Evolutionary conservation across 2,329 filamentous ascomycete species (phyloP).

Genomic region (Dryadomyces quercus-mongolicae): DNA sequence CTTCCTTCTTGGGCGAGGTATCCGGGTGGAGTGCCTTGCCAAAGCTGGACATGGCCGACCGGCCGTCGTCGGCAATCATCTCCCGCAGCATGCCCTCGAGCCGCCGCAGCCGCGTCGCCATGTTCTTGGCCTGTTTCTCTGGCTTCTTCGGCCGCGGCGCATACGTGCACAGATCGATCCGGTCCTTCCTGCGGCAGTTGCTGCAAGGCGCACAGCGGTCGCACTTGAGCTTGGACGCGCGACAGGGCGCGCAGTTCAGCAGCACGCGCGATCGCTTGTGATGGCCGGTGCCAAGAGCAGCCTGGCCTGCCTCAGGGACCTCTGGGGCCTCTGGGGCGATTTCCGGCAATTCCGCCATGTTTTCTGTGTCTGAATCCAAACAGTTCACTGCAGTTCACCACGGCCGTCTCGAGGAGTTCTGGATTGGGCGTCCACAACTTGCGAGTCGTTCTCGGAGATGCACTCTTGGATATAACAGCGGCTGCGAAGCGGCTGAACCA

Average conservation of each 20-base stretch:
- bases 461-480: too few relatives aligned
- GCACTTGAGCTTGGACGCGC: slow-evolving; percentile 43
- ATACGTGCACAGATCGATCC: slow-evolving; percentile 33
- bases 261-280: slow-evolving; percentile 30
- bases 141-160: slow-evolving; percentile 31
- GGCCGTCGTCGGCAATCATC: slow-evolving; percentile 28
- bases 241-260: slow-evolving; percentile 40
- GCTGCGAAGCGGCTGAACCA: too few relatives aligned
- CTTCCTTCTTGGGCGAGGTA: too few relatives aligned
- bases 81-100: slow-evolving; percentile 46
- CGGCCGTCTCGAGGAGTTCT: too few relatives aligned
- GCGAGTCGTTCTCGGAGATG: too few relatives aligned
- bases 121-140: slow-evolving; percentile 28
- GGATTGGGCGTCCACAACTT: too few relatives aligned
- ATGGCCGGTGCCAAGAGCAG: too few relatives aligned
- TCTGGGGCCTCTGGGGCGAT: slow-evolving; percentile 23
- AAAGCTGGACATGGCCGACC: slow-evolving; percentile 9
- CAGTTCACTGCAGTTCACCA: too few relatives aligned
- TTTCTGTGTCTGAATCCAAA: too few relatives aligned
- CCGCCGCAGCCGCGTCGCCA: slow-evolving; percentile 40
- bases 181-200: slow-evolving; percentile 39
- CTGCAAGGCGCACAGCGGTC: slow-evolving; percentile 39
- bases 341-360: too few relatives aligned
- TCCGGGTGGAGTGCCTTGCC: background rate
- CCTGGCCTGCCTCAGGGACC: too few relatives aligned